Conservation (phyloP, 2,329 filamentous ascomycete species). For the Colletotrichum endophyticum region DNA sequence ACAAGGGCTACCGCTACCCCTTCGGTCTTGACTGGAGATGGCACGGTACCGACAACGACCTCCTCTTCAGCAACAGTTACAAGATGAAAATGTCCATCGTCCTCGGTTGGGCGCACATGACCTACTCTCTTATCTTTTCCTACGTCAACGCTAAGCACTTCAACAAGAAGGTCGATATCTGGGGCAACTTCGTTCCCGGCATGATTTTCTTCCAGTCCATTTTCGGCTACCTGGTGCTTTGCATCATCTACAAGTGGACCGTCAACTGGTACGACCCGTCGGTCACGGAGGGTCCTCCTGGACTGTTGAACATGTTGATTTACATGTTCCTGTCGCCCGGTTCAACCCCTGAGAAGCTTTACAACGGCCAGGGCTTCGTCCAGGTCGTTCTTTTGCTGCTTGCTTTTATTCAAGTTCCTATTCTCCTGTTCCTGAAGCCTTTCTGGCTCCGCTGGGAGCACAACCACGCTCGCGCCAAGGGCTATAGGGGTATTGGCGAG, state of each 20-base stretch:
- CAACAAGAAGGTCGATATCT: constrained; percentile 93
- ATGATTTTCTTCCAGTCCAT: constrained; percentile 99
- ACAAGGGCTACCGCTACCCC: constrained; percentile 81
- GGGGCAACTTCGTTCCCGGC: constrained; percentile 95
- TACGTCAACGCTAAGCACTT: constrained; percentile 95
- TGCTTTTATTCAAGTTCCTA: constrained; percentile 84
- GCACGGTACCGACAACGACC: constrained; percentile 94
- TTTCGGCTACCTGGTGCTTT: constrained; percentile 93
- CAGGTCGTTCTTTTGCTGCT: constrained; percentile 82
- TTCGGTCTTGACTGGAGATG: constrained; percentile 96
- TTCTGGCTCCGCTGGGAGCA: constrained; percentile 94
- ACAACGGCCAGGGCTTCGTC: constrained; percentile 75
- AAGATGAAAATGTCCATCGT: constrained; percentile 99
- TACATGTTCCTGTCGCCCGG: constrained; percentile 98
- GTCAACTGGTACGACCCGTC: constrained; percentile 76
- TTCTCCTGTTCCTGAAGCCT: constrained; percentile 93
- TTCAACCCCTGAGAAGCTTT: constrained; percentile 67
- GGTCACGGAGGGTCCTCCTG: constrained; percentile 73
- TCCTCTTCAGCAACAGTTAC: constrained; percentile 97
- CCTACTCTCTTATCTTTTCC: constrained; percentile 92
- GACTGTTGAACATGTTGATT: constrained; percentile 97
- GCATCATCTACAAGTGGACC: constrained; percentile 97
- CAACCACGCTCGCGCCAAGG: constrained; percentile 84
- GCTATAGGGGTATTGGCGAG: constrained; percentile 94
- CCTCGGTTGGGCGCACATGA: constrained; percentile 98